Conservation (phyloP, 75 land plant species). For the Cryptomeria japonica region DNA sequence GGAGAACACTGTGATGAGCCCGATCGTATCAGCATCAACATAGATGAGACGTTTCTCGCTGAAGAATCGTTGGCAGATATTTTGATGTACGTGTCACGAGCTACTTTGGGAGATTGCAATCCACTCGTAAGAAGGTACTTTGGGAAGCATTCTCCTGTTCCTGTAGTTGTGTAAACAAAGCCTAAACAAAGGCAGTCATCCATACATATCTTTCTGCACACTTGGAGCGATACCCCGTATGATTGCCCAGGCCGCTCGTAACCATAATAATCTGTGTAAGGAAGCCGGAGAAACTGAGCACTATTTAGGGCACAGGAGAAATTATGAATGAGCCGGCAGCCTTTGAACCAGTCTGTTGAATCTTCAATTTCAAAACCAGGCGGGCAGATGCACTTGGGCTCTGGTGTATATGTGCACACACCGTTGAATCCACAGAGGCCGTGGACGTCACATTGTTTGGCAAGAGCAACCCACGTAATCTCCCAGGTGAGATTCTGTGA, state of each 20-base stretch:
- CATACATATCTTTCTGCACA: slow-evolving; percentile 30
- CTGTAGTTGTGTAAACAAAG: slow-evolving; percentile 17
- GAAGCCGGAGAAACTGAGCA: slow-evolving; percentile 27
- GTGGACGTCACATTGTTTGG: slow-evolving; percentile 29
- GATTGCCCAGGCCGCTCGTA: slow-evolving; percentile 20
- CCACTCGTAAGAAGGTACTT: slow-evolving; percentile 42
- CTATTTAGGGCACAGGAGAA: background rate
- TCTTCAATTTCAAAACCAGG: slow-evolving; percentile 26
- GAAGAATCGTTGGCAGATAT: slow-evolving; percentile 5
- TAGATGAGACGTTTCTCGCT: background rate
- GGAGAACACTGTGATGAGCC: background rate
- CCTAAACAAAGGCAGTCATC: slow-evolving; percentile 27
- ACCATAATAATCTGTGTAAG: slow-evolving; percentile 38
- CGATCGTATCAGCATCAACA: background rate
- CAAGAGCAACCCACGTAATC: slow-evolving; percentile 44
- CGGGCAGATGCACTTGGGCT: background rate
- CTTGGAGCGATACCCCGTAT: slow-evolving; percentile 5
- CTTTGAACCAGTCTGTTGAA: slow-evolving; percentile 36
- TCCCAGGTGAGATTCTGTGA: slow-evolving; percentile 23
- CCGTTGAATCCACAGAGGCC: slow-evolving; percentile 56
- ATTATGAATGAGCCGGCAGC: slow-evolving; percentile 45
- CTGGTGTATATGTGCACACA: slow-evolving; percentile 28
- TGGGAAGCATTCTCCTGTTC: slow-evolving; percentile 32
- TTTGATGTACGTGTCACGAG: slow-evolving; percentile 25
- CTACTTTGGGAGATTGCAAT: slow-evolving; percentile 12